Conservation (phyloP, 1,284 basidiomycete genomes). For the Taiwanofungus camphoratus region DNA sequence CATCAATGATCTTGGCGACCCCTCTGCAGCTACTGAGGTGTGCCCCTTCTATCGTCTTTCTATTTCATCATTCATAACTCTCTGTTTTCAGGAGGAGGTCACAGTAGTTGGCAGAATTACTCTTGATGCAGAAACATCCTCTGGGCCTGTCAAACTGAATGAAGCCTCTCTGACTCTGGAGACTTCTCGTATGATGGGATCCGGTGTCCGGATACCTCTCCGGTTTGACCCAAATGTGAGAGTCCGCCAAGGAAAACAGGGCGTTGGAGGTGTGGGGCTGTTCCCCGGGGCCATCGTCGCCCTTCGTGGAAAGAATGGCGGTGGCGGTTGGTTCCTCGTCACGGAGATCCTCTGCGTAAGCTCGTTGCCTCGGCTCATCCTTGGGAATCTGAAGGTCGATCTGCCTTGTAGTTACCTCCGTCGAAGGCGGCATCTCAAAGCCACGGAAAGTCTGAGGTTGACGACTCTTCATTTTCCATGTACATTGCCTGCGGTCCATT, state of each 20-base stretch:
- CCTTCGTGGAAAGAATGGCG: conserved; percentile 88
- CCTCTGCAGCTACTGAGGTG: conserved; percentile 67
- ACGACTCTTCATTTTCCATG: conserved; percentile 51
- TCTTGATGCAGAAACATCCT: conserved; percentile 55
- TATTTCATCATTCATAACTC: conserved; percentile 2
- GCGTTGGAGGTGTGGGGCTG: conserved; percentile 66
- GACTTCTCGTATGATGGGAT: conserved; percentile 73
- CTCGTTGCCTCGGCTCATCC: conserved; percentile 21
- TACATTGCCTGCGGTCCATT: conserved; percentile 78
- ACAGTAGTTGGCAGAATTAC: conserved; percentile 80
- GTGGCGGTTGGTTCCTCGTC: conserved; percentile 81
- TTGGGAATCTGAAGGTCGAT: conserved; percentile 4
- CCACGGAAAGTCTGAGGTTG: conserved; percentile 31
- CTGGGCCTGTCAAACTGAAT: conserved; percentile 60
- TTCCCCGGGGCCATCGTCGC: conserved; percentile 91
- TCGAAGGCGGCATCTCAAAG: conserved; percentile 33
- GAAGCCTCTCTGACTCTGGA: conserved; percentile 76
- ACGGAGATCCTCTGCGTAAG: conserved; percentile 76
- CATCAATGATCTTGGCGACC: conserved; percentile 72
- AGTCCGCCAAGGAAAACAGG: conserved; percentile 59
- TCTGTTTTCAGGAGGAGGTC: conserved; percentile 55
- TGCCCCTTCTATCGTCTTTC: conserved; percentile 16
- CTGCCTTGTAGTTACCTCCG: conserved; percentile 40
- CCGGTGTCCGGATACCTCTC: conserved; percentile 67
- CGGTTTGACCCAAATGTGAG: conserved; percentile 64